These are phyloP conservation scores for Macrophomina pseudophaseolina DNA, from an alignment of 2,329 filamentous ascomycete species.

Conservation along the genomic window DNA sequence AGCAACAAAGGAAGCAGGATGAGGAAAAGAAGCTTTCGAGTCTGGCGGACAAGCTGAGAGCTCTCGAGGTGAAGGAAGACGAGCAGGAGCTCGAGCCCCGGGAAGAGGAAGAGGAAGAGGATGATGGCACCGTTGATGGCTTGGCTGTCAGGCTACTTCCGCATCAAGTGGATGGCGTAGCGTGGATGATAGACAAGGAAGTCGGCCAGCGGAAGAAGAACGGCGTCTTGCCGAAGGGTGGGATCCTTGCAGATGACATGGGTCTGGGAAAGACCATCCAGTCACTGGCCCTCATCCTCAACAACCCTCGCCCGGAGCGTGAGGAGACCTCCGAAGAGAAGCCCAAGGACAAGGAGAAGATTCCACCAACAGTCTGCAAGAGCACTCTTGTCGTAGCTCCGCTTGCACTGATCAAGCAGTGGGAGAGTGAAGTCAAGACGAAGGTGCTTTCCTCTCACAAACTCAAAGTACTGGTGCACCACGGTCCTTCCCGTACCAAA, in stretches of 20 bases:
- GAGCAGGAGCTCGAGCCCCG: constrained; percentile 52
- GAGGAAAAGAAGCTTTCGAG: constrained; percentile 38
- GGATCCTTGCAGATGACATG: constrained; percentile 97
- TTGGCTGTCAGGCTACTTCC: constrained; percentile 87
- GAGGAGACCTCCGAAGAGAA: constrained; percentile 58
- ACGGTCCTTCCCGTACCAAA: constrained; percentile 85
- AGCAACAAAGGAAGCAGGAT: constrained; percentile 37
- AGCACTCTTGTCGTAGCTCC: constrained; percentile 91
- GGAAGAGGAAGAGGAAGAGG: constrained; percentile 54
- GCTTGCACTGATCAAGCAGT: constrained; percentile 92
- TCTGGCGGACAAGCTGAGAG: constrained; percentile 51
- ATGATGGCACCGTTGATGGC: constrained; percentile 73
- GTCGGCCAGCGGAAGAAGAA: constrained; percentile 83
- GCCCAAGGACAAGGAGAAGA: constrained; percentile 57
- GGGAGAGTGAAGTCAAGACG: constrained; percentile 90
- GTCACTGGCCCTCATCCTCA: constrained; percentile 85
- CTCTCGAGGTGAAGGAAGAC: constrained; percentile 49
- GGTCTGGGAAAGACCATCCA: constrained; percentile 96
- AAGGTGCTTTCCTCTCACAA: constrained; percentile 73
- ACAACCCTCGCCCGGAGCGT: constrained; percentile 69
- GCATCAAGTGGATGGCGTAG: constrained; percentile 91
- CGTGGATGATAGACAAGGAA: constrained; percentile 95
- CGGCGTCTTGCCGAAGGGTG: constrained; percentile 80
- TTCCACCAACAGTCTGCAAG: constrained; percentile 72
- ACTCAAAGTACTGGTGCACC: constrained; percentile 85